A percentile compares a stretch with the other conserved stretches of the same genome.
Conservation (phyloP, 345 rosid species). For the Erodium maritimum region DNA sequence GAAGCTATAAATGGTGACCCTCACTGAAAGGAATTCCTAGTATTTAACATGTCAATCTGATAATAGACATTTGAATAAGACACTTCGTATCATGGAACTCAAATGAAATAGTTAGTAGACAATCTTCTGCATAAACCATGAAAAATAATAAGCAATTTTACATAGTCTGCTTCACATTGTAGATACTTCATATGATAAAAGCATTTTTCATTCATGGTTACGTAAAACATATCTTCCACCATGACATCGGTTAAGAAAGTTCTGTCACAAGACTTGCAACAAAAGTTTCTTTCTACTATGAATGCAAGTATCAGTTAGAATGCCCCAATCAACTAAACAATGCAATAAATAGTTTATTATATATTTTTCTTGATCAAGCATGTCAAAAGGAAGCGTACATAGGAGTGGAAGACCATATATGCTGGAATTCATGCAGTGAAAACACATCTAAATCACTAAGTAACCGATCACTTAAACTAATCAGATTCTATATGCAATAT, state of each 20-base stretch:
- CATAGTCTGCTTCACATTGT: not conserved
- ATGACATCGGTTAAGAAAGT: not conserved
- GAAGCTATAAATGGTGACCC: not conserved
- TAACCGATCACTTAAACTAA: too few species aligned
- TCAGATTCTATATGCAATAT: too few species aligned
- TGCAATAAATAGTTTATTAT: too few species aligned
- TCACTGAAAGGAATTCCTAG: not conserved
- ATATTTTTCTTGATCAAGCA: too few species aligned
- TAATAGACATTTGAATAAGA: not conserved
- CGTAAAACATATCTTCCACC: not conserved
- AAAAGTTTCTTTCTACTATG: not conserved
- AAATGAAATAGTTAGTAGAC: not conserved
- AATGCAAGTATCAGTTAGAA: not conserved
- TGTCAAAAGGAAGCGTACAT: too few species aligned
- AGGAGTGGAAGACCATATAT: too few species aligned
- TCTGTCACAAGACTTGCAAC: not conserved
- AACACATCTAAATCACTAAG: too few species aligned
- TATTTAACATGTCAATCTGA: not conserved
- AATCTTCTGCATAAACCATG: conserved; percentile 2
- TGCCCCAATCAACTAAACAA: not conserved
- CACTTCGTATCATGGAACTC: not conserved
- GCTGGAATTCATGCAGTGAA: too few species aligned
- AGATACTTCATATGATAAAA: too few species aligned
- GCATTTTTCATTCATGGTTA: not conserved
- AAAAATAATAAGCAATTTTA: not conserved